Base-by-base conservation (phyloP, 805 yeast species). In the Naumovozyma baii region DNA sequence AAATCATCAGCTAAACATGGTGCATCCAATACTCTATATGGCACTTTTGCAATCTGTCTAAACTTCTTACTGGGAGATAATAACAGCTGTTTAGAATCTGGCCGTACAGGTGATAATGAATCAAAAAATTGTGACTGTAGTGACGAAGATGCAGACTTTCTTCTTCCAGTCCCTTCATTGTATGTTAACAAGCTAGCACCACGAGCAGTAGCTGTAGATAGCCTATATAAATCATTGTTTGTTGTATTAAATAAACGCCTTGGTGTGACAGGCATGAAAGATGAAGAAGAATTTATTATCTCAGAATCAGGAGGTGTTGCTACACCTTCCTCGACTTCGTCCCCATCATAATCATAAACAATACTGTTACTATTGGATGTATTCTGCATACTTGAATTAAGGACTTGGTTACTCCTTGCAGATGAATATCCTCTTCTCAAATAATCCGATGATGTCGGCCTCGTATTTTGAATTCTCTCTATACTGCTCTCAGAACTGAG, bases 1-100 rank as follows among this genome's bases (percentile, higher is more conserved):
- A 88, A 90, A 57, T 90, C 97, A 58, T 92, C 97, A 4, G 86
- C 86, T 17, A 92, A 67, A 36, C 86, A 95, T 0, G 97, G 98
- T 0, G 98, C 98, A 63, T 90, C 98, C 33, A 90, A 70, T 4
- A 90, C 96, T 40, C 95, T 71, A 54, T 82, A 87, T 0, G 98
- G 97, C 1, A 87, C 84, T 54, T 83, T 84, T 3, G 92, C 70
- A 16, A 92, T 83, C 22, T 74, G 72, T 34, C 98, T 66, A 1
- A 82, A 76, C 52, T 77, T 81, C 61, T 80, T 85, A 41, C 82
- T 80, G 0, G 96, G 96, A 2, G 90, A 80, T 37, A 88, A 63
- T 33, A 92, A 66, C 18, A 88, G 62, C 50, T 76, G 73, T 51
- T 88, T 95, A 2, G 90, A 77, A 48, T 88, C 97, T 42, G 82